These are phyloP conservation scores for Melastoma candidum DNA, from an alignment of 441 rosid genomes.

Conservation along the genomic window DNA sequence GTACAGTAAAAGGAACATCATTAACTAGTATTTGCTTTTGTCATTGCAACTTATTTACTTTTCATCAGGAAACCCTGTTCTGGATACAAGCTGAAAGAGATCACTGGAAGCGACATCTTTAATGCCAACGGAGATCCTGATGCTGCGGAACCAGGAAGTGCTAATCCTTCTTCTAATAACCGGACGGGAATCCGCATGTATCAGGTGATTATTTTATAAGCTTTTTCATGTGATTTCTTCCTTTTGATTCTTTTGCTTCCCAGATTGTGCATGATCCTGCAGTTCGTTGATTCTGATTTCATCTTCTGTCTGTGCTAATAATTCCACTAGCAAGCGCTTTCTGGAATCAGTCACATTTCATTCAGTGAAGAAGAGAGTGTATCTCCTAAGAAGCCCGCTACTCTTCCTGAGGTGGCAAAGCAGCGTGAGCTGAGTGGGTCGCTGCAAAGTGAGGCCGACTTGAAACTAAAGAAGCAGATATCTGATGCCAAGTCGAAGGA, in stretches of 20 bases:
- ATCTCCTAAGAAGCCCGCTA: slow-evolving; percentile 61
- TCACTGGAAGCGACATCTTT: slow-evolving; percentile 93
- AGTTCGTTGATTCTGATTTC: slow-evolving; percentile 1
- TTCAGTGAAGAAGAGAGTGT: slow-evolving; percentile 67
- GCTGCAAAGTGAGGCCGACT: slow-evolving; percentile 50
- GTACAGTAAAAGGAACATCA: no score
- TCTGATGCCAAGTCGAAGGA: slow-evolving; percentile 89
- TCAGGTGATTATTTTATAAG: slow-evolving; percentile 42
- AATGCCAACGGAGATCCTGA: slow-evolving; percentile 46
- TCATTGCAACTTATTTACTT: neutral
- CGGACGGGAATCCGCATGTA: slow-evolving; percentile 59
- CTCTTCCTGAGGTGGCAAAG: slow-evolving; percentile 77
- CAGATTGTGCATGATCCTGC: neutral
- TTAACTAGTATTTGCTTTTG: no score
- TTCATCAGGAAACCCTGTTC: slow-evolving; percentile 84
- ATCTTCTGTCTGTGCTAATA: slow-evolving; percentile 9
- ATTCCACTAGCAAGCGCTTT: slow-evolving; percentile 52
- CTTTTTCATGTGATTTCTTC: neutral
- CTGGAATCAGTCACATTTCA: slow-evolving; percentile 89
- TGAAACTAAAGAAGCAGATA: slow-evolving; percentile 55
- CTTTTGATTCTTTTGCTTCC: neutral
- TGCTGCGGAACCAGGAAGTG: slow-evolving; percentile 36
- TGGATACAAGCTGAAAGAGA: slow-evolving; percentile 88
- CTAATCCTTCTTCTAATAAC: slow-evolving; percentile 27
- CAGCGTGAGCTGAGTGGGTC: slow-evolving; percentile 93